These are phyloP conservation scores for Xylaria nigripes DNA, from an alignment of 495 filamentous ascomycete genomes.

Conservation along the genomic window DNA sequence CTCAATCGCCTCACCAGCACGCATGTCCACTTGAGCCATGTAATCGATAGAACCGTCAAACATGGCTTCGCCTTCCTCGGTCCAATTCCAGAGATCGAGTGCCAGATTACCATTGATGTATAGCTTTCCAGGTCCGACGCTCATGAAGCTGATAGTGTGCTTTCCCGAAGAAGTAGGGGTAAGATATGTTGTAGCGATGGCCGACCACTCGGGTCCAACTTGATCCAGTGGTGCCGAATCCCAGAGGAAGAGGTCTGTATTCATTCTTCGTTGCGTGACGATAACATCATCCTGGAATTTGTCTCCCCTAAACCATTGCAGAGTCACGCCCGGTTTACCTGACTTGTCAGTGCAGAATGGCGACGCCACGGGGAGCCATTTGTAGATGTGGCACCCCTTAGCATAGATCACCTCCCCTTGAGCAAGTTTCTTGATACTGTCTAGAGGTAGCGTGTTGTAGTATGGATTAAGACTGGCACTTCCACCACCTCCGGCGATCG, in stretches of 20 bases:
- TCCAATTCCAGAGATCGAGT: conserved; percentile 68
- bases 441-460: conserved; percentile 56
- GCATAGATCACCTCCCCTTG: conserved; percentile 44
- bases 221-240: conserved; percentile 54
- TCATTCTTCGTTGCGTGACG: conserved; percentile 45
- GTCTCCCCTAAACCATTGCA: conserved; percentile 58
- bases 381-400: conserved; percentile 51
- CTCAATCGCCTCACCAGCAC: conserved; percentile 39
- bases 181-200: conserved; percentile 47
- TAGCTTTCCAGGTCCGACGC: conserved; percentile 63
- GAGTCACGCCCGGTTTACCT: conserved; percentile 49
- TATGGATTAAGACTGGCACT: conserved; percentile 74
- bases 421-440: conserved; percentile 43
- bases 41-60: conserved; percentile 51
- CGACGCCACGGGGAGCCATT: conserved; percentile 57
- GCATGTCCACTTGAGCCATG: conserved; percentile 44
- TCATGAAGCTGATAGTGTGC: conserved; percentile 70
- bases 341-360: conserved; percentile 47
- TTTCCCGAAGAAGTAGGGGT: conserved; percentile 48
- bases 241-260: conserved; percentile 61
- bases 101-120: conserved; percentile 61
- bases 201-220: conserved; percentile 53
- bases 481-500: conserved; percentile 72
- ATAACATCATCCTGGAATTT: conserved; percentile 49
- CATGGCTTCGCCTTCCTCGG: conserved; percentile 56